A percentile compares a stretch with the other conserved stretches of the same genome.
Conservation (phyloP, 2,329 filamentous ascomycete species). For the Pseudophaeomoniella oleicola region DNA sequence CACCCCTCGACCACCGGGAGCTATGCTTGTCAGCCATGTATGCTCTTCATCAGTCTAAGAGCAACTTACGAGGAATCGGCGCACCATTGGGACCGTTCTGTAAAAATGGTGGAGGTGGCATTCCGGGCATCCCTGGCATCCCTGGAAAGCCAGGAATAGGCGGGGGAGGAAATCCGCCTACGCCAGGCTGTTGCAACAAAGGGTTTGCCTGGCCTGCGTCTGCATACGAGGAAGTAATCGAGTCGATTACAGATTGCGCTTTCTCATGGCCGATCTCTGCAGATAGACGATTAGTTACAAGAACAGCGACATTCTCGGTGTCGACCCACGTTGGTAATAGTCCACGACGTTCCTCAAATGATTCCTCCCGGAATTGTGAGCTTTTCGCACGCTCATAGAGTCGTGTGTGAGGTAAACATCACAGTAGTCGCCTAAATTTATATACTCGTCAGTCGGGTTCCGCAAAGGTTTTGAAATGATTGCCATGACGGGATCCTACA, state of each 20-base stretch:
- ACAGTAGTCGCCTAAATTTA: conserved; percentile 70
- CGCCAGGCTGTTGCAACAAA: conserved; percentile 53
- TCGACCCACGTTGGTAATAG: conserved; percentile 75
- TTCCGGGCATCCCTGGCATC: conserved; percentile 15
- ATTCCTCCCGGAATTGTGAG: conserved; percentile 92
- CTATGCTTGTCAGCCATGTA: conserved; percentile 19
- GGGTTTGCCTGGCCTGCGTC: conserved; percentile 88
- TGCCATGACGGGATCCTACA: conserved; percentile 33
- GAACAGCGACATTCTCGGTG: background rate
- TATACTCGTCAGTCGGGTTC: conserved; percentile 1
- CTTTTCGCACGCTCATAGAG: conserved; percentile 98
- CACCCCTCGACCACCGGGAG: conserved; percentile 40
- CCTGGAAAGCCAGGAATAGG: conserved; percentile 51
- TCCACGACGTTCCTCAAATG: conserved; percentile 95
- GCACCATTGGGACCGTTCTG: conserved; percentile 28
- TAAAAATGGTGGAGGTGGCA: conserved; percentile 46
- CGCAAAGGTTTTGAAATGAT: conserved; percentile 5
- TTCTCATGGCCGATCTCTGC: conserved; percentile 95
- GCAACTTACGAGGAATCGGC: conserved; percentile 39
- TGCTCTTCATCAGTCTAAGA: too few relatives aligned
- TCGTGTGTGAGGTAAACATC: conserved; percentile 99
- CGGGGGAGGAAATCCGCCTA: conserved; percentile 32
- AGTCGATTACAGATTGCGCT: conserved; percentile 95
- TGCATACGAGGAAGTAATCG: conserved; percentile 89
- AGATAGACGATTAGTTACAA: conserved; percentile 1